Evolutionary conservation across 1,284 basidiomycete genomes (phyloP).

Genomic region (Sanguinoderma infundibulare): DNA sequence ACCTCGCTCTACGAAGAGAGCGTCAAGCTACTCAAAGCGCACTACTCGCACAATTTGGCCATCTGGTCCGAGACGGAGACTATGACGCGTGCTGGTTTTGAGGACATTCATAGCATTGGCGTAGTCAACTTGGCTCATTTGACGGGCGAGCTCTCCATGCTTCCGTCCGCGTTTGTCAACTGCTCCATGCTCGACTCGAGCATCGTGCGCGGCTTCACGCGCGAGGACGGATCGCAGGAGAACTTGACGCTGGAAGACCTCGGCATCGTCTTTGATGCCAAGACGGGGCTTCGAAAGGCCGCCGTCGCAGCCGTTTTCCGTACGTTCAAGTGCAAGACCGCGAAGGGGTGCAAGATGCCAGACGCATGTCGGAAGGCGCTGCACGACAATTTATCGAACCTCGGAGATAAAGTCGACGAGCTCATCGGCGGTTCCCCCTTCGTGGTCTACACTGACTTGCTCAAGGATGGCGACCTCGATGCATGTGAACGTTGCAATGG

Average conservation of each 20-base stretch:
- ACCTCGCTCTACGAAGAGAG: background rate
- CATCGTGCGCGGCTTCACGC: background rate
- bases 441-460: background rate
- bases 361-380: background rate
- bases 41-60: conserved; percentile 1
- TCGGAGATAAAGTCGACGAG: background rate
- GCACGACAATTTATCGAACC: background rate
- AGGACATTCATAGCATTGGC: background rate
- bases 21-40: background rate
- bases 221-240: background rate
- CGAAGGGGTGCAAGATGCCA: background rate
- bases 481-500: background rate
- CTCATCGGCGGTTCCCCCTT: background rate
- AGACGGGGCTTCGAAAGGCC: background rate
- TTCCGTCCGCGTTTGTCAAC: background rate
- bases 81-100: background rate
- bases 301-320: background rate
- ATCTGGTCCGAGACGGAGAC: background rate
- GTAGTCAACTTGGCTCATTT: background rate
- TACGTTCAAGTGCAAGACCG: background rate
- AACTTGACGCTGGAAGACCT: background rate
- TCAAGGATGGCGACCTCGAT: background rate
- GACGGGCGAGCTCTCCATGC: background rate
- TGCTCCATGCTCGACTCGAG: background rate
- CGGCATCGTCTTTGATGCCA: background rate